Evolutionary conservation across 768 basidiomycete species (phyloP).

Genomic region (Boletus reticuloceps): DNA sequence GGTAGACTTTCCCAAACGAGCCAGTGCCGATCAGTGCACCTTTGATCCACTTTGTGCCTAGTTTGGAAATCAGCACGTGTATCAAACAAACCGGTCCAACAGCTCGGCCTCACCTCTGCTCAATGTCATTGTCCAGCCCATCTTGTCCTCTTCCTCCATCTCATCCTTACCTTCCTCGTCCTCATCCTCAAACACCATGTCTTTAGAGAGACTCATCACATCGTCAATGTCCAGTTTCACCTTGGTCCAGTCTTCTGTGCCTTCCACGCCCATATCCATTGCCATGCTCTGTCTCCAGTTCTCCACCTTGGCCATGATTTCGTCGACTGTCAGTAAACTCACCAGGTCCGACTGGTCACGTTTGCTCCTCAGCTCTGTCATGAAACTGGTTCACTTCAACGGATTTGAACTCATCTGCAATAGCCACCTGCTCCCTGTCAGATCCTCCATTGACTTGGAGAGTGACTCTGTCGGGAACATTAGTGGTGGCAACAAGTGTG

Average conservation of each 20-base stretch:
- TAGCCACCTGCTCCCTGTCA: slow-evolving; percentile 37
- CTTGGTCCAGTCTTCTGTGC: slow-evolving; percentile 71
- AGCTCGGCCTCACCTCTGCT: slow-evolving; percentile 44
- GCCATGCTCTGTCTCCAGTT: slow-evolving; percentile 52
- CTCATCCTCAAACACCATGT: slow-evolving; percentile 46
- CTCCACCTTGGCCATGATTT: slow-evolving; percentile 95
- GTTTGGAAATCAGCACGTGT: slow-evolving; percentile 11
- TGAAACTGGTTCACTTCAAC: slow-evolving; percentile 71
- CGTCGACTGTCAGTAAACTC: slow-evolving; percentile 92
- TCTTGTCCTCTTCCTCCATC: slow-evolving; percentile 47
- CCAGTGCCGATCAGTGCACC: slow-evolving; percentile 94
- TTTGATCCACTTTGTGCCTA: slow-evolving; percentile 94
- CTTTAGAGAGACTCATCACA: slow-evolving; percentile 45
- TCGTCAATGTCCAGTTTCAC: slow-evolving; percentile 55
- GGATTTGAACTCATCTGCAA: slow-evolving; percentile 46
- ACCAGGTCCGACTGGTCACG: slow-evolving; percentile 87
- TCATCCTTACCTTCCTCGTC: slow-evolving; percentile 42
- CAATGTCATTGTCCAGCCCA: slow-evolving; percentile 52
- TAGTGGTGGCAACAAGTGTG: slow-evolving; percentile 73
- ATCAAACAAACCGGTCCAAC: neutral
- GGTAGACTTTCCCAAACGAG: slow-evolving; percentile 93
- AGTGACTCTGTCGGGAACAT: slow-evolving; percentile 76
- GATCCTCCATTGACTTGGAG: slow-evolving; percentile 70
- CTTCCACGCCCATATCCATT: slow-evolving; percentile 43
- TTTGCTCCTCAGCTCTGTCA: slow-evolving; percentile 77